These are phyloP conservation scores for Sordariomycetes sp. DNA, from an alignment of 2,329 filamentous ascomycete genomes.

Conservation along the genomic window DNA sequence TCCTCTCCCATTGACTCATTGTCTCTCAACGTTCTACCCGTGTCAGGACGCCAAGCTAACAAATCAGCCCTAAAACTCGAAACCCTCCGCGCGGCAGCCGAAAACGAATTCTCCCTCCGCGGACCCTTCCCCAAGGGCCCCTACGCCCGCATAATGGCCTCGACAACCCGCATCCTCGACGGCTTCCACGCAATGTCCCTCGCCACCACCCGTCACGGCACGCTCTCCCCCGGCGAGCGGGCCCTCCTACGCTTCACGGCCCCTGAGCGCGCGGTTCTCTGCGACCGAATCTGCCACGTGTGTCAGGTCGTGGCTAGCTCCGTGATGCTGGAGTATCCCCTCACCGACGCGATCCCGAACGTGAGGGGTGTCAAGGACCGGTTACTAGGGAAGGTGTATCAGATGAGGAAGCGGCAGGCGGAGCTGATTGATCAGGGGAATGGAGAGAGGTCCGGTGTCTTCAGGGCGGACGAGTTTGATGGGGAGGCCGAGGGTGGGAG, in stretches of 20 bases:
- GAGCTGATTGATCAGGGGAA: conserved; percentile 16
- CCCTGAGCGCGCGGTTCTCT: conserved; percentile 67
- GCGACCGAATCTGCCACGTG: conserved; percentile 82
- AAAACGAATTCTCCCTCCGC: conserved; percentile 77
- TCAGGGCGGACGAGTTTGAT: background rate
- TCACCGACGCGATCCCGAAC: conserved; percentile 78
- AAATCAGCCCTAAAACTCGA: conserved; percentile 53
- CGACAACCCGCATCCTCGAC: conserved; percentile 76
- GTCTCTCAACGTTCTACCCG: background rate
- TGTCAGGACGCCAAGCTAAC: background rate
- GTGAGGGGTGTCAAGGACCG: conserved; percentile 70
- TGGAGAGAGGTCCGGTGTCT: background rate
- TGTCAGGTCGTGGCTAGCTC: conserved; percentile 77
- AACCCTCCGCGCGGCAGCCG: conserved; percentile 55
- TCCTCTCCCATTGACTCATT: no score
- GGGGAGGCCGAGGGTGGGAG: background rate
- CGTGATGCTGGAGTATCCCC: conserved; percentile 85
- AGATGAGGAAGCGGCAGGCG: conserved; percentile 61
- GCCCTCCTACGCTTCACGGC: conserved; percentile 69
- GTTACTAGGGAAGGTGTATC: conserved; percentile 75
- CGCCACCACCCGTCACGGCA: conserved; percentile 68
- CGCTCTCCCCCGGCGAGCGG: conserved; percentile 66
- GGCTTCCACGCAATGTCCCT: conserved; percentile 95
- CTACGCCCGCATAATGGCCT: conserved; percentile 62
- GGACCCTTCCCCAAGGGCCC: conserved; percentile 71